Evolutionary conservation across 164 flowering plant species (phyloP), one percentile per base, ranked within the genome.

Genomic region (Akebia trifoliata): DNA sequence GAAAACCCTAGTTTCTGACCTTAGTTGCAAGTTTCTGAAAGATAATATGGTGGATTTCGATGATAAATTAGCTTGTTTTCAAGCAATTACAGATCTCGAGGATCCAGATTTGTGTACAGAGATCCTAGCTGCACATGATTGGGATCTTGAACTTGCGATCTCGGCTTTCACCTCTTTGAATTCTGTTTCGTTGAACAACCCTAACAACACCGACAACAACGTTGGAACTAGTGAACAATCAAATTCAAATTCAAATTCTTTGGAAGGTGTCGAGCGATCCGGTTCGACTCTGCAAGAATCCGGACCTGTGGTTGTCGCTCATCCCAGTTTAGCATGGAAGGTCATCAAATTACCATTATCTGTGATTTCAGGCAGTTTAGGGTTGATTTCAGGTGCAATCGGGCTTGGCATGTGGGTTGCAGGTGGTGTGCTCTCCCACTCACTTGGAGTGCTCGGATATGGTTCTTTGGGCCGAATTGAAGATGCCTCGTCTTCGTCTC

Each of bases 81-180:
- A 87, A 82, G 97, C 97, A 17, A 76, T 93, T 45, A 93, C 99
- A 0, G 97, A 97, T 42, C 51, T 93, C 4, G 82, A 81, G 22
- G 99, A 93, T 66, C 48, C 71, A 60, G 96, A 79, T 60, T 74
- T 93, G 64, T 90, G 95, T 69, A 69, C 81, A 3, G 96, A 90
- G 55, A 93, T 93, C 64, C 93, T 93, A 58, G 67, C 81, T 28
- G 97, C 97, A 43, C 92, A 90, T 61, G 76, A 68, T 40, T 93
- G 99, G 99, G 96, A 93, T 78, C 97, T 93, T 26, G 95, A 93
- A 54, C 85, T 72, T 61, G 97, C 99, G 9, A 67, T 93, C 75
- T 72, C 97, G 48, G 35, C 95, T 28, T 72, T 90, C 78, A 85
- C 94, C 32, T 14, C 62, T 53, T 21, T 69, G 1, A 46, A 50